Evolutionary conservation across 352 stramenopile species (phyloP).

Genomic region (Globisporangium iwayamae): DNA sequence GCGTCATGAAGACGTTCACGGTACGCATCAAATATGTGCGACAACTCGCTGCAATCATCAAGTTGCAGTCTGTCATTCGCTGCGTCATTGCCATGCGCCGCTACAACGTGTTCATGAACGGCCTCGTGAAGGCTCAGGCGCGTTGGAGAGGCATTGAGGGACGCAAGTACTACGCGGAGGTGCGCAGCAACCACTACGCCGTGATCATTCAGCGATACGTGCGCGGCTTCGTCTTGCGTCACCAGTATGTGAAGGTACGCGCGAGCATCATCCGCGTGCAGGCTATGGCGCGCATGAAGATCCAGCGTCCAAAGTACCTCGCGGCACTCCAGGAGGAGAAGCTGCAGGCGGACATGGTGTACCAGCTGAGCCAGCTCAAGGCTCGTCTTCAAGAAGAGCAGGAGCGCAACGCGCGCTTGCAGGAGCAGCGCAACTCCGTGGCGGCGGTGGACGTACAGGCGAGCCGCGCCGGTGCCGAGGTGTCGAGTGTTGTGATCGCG

Average conservation of each 20-base stretch:
- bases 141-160: slow-evolving; percentile 69
- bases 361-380: slow-evolving; percentile 79
- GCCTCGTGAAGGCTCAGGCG: slow-evolving; percentile 57
- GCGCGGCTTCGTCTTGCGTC: slow-evolving; percentile 63
- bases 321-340: slow-evolving; percentile 76
- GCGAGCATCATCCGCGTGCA: slow-evolving; percentile 76
- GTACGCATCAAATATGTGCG: slow-evolving; percentile 75
- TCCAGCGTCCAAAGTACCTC: slow-evolving; percentile 74
- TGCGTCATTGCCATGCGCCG: slow-evolving; percentile 81
- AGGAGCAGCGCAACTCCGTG: slow-evolving; percentile 49
- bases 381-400: slow-evolving; percentile 78
- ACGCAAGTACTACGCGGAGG: slow-evolving; percentile 57
- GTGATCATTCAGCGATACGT: slow-evolving; percentile 83
- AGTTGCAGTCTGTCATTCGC: slow-evolving; percentile 77
- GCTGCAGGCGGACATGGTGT: slow-evolving; percentile 82
- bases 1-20: slow-evolving; percentile 75
- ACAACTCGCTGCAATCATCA: slow-evolving; percentile 75
- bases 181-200: slow-evolving; percentile 81
- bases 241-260: slow-evolving; percentile 62
- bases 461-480: slow-evolving; percentile 20
- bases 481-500: slow-evolving; percentile 67
- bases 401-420: slow-evolving; percentile 62
- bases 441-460: slow-evolving; percentile 25
- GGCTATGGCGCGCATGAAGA: slow-evolving; percentile 76
- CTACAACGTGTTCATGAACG: slow-evolving; percentile 81